phyloP scores from a whole-genome alignment of 1,284 basidiomycete species.

The Malassezia furfur region DNA sequence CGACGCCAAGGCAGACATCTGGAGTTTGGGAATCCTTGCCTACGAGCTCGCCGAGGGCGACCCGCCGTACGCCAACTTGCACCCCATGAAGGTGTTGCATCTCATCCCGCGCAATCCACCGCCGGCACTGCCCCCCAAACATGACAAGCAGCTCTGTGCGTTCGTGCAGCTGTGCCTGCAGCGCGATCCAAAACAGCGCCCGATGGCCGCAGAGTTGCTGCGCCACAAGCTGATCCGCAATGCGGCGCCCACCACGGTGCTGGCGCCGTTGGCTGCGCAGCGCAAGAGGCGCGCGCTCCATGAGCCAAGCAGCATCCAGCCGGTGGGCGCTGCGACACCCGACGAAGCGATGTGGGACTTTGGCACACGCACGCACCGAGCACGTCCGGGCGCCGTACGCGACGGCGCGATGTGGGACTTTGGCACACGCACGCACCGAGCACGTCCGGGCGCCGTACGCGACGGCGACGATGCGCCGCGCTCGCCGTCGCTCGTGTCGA shows the following conservation, averaged over 20 bases:
- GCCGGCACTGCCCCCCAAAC: conserved; percentile 71
- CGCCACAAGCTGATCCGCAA: conserved; percentile 78
- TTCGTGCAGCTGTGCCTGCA: conserved; percentile 94
- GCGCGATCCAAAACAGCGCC: conserved; percentile 88
- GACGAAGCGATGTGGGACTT: conserved; percentile 8
- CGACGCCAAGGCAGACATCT: conserved; percentile 95
- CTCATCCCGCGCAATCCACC: conserved; percentile 94
- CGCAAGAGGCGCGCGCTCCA: background rate
- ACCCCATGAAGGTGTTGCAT: conserved; percentile 91
- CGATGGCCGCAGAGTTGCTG: conserved; percentile 80
- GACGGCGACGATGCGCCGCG: background rate
- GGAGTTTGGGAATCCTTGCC: conserved; percentile 97
- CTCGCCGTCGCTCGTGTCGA: background rate
- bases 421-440: background rate
- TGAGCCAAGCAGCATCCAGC: background rate
- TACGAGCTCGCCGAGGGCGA: conserved; percentile 99
- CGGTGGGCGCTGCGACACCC: background rate
- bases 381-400: background rate
- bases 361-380: background rate
- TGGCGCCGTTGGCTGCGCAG: background rate
- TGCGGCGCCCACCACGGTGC: conserved; percentile 56
- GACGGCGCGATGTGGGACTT: conserved; percentile 7
- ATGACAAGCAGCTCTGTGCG: conserved; percentile 81
- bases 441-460: background rate
- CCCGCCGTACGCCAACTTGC: conserved; percentile 93